phyloP scores from a whole-genome alignment of 306 rosid genomes.

The Mimosa bimucronata region DNA sequence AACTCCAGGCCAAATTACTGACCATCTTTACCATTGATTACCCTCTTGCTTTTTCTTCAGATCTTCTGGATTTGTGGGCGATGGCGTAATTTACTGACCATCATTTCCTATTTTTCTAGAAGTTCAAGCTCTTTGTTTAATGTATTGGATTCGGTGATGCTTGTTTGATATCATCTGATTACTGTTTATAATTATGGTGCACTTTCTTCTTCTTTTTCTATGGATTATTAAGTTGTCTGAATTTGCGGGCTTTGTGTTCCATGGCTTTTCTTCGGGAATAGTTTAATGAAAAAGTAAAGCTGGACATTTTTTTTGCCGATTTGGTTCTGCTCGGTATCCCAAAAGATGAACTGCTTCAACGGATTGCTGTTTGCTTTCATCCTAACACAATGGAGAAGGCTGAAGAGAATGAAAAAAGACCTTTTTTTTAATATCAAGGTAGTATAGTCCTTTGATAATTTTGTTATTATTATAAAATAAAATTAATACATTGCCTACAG shows the following conservation, averaged over 20 bases:
- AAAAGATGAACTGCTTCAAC: not conserved
- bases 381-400: too few species aligned
- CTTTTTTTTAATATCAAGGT: too few species aligned
- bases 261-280: slow-evolving; percentile 3
- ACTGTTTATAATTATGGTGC: slow-evolving; percentile 28
- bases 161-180: slow-evolving; percentile 21
- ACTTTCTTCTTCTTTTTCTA: not conserved
- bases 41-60: slow-evolving; percentile 26
- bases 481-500: too few species aligned
- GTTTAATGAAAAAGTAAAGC: slow-evolving; percentile 4
- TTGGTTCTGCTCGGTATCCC: slow-evolving; percentile 9
- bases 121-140: slow-evolving; percentile 1
- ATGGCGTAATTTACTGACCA: not conserved
- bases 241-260: slow-evolving; percentile 30
- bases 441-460: too few species aligned
- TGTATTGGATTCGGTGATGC: slow-evolving; percentile 20
- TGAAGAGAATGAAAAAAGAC: too few species aligned
- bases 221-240: not conserved
- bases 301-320: slow-evolving; percentile 22
- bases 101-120: not conserved
- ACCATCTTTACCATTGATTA: slow-evolving; percentile 31
- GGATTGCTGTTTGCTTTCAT: slow-evolving; percentile 2
- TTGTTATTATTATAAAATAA: too few species aligned
- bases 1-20: not conserved
- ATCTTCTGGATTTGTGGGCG: slow-evolving; percentile 33